These are phyloP conservation scores for Stemphylium vesicarium DNA, from an alignment of 2,329 filamentous ascomycete genomes.

Conservation along the genomic window DNA sequence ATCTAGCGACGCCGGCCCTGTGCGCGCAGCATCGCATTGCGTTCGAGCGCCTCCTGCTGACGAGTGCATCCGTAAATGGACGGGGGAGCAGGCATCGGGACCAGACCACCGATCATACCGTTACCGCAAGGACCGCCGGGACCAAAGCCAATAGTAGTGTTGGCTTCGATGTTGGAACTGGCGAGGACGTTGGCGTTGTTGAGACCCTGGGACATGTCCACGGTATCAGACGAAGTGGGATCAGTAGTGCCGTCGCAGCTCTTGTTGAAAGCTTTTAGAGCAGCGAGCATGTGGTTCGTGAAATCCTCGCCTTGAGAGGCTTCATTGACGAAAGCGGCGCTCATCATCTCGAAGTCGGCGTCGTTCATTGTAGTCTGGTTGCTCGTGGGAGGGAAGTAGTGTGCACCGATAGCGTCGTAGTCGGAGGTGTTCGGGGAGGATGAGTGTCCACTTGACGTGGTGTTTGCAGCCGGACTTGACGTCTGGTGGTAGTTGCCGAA, in stretches of 20 bases:
- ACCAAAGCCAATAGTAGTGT: background rate
- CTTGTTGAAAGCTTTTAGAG: background rate
- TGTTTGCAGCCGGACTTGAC: background rate
- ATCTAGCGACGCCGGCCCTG: slow-evolving; percentile 15
- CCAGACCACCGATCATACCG: background rate
- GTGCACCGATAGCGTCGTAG: background rate
- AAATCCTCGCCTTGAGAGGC: background rate
- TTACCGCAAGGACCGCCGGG: slow-evolving; percentile 1
- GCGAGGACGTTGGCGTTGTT: background rate
- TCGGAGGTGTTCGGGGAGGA: background rate
- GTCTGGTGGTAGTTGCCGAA: background rate
- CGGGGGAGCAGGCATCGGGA: slow-evolving; percentile 1
- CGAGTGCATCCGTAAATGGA: slow-evolving; percentile 13
- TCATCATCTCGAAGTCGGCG: background rate
- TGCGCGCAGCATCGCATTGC: slow-evolving; percentile 12
- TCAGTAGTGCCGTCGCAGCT: background rate
- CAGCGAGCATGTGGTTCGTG: background rate
- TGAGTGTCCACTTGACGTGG: background rate
- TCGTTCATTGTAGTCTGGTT: background rate
- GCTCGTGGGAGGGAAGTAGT: background rate
- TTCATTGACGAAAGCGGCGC: background rate
- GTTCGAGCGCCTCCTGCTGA: slow-evolving; percentile 28
- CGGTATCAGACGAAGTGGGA: too few relatives aligned
- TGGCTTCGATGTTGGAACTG: background rate
- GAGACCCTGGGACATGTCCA: background rate